These are phyloP conservation scores for Saccharomycopsis phalli DNA, from an alignment of 1,139 yeast genomes.

Conservation along the genomic window DNA sequence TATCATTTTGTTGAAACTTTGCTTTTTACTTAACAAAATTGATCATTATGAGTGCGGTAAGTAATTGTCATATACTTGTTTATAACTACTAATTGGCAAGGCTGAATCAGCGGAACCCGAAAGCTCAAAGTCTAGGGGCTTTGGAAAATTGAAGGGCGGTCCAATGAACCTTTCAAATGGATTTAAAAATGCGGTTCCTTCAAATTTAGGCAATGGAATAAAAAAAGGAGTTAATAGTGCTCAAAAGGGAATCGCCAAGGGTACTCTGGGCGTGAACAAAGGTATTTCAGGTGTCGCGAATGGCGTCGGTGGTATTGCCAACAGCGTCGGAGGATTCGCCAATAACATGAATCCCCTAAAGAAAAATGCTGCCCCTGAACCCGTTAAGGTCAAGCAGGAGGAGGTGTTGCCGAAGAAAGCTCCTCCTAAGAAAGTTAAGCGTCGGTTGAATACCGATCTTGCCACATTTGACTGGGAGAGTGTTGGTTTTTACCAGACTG, in stretches of 20 bases:
- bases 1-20: no score
- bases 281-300: slow-evolving; percentile 13
- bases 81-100: neutral
- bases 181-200: neutral
- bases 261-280: slow-evolving; percentile 14
- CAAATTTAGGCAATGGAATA: no score
- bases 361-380: neutral
- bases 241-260: slow-evolving; percentile 9
- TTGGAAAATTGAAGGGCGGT: slow-evolving; percentile 14
- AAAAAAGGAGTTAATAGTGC: neutral
- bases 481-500: slow-evolving; percentile 12
- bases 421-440: slow-evolving; percentile 6
- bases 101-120: neutral
- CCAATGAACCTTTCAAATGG: slow-evolving; percentile 4
- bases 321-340: neutral
- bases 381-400: no score
- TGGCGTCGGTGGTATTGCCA: slow-evolving; percentile 12
- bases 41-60: no score
- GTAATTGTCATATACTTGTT: no score
- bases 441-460: slow-evolving; percentile 14
- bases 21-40: no score
- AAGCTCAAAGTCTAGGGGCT: slow-evolving; percentile 4
- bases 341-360: neutral
- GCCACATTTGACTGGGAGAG: slow-evolving; percentile 19
- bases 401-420: slow-evolving; percentile 2